phyloP scores from a whole-genome alignment of 208 protist genomes.

The Acanthamoeba sp. region DNA sequence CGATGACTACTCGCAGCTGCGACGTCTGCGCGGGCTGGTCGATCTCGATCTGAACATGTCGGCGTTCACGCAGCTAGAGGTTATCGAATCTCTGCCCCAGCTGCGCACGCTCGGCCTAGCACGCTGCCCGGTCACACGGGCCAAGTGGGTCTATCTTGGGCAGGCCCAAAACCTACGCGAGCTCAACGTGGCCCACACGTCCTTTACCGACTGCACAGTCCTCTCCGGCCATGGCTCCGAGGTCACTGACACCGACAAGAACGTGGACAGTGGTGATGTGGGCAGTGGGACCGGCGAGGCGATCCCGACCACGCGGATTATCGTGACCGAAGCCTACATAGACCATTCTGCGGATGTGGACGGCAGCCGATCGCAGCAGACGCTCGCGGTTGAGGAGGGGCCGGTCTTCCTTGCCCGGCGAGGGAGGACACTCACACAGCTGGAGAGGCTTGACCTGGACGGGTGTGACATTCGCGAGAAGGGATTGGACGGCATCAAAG shows the following conservation, averaged over 20 bases:
- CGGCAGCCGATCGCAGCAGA: too few relatives aligned
- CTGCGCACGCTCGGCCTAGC: background rate
- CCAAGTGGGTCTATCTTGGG: background rate
- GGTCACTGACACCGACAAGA: too few relatives aligned
- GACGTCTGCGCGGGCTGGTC: background rate
- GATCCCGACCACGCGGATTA: background rate
- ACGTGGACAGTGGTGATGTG: too few relatives aligned
- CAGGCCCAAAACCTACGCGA: background rate
- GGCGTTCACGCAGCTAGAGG: slow-evolving; percentile 3
- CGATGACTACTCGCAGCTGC: background rate
- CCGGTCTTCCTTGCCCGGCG: too few relatives aligned
- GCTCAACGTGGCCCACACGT: slow-evolving; percentile 30
- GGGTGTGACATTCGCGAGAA: background rate
- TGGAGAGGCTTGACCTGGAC: background rate
- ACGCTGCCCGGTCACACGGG: background rate
- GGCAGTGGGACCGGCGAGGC: too few relatives aligned
- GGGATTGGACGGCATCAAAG: background rate
- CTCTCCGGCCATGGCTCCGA: background rate
- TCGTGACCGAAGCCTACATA: background rate
- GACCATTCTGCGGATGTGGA: too few relatives aligned
- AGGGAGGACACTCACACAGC: background rate
- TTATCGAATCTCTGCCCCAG: background rate
- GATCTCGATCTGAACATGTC: background rate
- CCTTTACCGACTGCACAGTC: background rate
- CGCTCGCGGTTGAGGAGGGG: too few relatives aligned